Percentiles rank a stretch among this genome's conserved stretches.
phyloP scores from a whole-genome alignment of 2,329 filamentous ascomycete species.

The Alternaria incomplexa region DNA sequence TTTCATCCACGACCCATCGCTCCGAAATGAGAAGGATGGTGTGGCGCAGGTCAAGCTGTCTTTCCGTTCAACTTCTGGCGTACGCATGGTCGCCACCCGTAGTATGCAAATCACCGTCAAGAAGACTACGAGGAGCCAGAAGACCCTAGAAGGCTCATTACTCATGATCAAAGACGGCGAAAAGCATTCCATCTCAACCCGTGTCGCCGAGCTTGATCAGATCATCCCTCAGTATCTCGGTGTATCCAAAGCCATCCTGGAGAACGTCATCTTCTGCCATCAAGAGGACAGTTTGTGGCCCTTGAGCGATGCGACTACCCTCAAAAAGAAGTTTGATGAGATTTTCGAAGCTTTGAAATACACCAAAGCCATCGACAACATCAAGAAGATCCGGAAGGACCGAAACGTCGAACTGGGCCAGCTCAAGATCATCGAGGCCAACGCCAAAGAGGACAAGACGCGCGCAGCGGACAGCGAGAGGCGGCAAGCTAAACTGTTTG shows the following conservation, averaged over 20 bases:
- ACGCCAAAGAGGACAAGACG: slow-evolving; percentile 84
- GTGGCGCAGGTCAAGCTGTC: slow-evolving; percentile 89
- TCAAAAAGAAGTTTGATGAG: slow-evolving; percentile 96
- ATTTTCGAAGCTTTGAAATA: slow-evolving; percentile 98
- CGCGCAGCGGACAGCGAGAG: slow-evolving; percentile 69
- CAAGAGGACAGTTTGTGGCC: slow-evolving; percentile 98
- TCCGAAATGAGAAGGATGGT: slow-evolving; percentile 86
- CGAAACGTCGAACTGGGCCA: slow-evolving; percentile 77
- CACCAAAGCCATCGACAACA: slow-evolving; percentile 94
- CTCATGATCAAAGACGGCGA: slow-evolving; percentile 80
- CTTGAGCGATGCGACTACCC: slow-evolving; percentile 80
- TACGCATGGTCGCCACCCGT: slow-evolving; percentile 81
- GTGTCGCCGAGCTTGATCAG: slow-evolving; percentile 79
- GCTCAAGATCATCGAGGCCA: slow-evolving; percentile 75
- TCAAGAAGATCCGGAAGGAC: slow-evolving; percentile 84
- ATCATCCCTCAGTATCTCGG: slow-evolving; percentile 86
- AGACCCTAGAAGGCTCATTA: slow-evolving; percentile 83
- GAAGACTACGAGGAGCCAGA: slow-evolving; percentile 76
- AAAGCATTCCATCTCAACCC: slow-evolving; percentile 76
- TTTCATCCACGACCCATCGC: slow-evolving; percentile 97
- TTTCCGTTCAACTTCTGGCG: slow-evolving; percentile 79
- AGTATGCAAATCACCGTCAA: slow-evolving; percentile 87
- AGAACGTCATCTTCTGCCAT: slow-evolving; percentile 97
- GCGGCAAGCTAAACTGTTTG: slow-evolving; percentile 65
- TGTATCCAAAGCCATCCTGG: slow-evolving; percentile 86